phyloP scores from a whole-genome alignment of 2,329 filamentous ascomycete genomes.

The Penicillium sp. region DNA sequence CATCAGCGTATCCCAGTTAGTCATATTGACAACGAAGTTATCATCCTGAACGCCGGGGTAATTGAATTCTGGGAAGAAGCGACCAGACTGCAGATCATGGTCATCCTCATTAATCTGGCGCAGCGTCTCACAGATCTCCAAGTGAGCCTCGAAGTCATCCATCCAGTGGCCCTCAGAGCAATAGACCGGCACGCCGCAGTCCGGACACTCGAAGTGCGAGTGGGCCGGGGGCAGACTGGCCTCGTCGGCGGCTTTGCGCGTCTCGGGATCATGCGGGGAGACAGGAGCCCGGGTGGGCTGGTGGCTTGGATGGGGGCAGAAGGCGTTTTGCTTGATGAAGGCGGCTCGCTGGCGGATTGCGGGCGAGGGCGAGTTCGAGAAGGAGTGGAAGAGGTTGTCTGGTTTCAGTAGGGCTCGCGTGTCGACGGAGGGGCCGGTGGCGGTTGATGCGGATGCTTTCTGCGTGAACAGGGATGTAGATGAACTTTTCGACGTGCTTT shows the following conservation, averaged over 20 bases:
- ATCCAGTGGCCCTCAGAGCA: conserved; percentile 96
- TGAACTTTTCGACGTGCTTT: conserved; percentile 10
- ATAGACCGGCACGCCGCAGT: conserved; percentile 92
- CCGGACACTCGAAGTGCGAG: conserved; percentile 91
- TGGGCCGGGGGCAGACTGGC: conserved; percentile 70
- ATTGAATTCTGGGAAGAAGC: conserved; percentile 91
- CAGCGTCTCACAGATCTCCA: conserved; percentile 89
- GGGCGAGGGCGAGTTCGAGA: conserved; percentile 84
- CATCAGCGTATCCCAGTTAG: conserved; percentile 96
- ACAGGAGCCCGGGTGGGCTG: conserved; percentile 71
- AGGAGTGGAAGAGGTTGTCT: conserved; percentile 91
- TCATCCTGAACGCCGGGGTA: conserved; percentile 90
- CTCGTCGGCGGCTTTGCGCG: conserved; percentile 53
- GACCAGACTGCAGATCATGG: conserved; percentile 87
- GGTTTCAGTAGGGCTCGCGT: conserved; percentile 59
- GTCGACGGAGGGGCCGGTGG: conserved; percentile 27
- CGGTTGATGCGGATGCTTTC: conserved; percentile 31
- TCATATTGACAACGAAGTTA: conserved; percentile 93
- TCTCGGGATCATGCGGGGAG: conserved; percentile 67
- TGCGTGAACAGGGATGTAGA: conserved; percentile 27
- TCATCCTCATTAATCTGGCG: conserved; percentile 97
- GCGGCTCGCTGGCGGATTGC: conserved; percentile 85
- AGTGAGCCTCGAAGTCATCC: conserved; percentile 89
- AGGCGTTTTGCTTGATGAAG: conserved; percentile 90
- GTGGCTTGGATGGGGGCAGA: conserved; percentile 90